phyloP scores from a whole-genome alignment of 2,329 filamentous ascomycete species.

The Talaromyces sp. region DNA sequence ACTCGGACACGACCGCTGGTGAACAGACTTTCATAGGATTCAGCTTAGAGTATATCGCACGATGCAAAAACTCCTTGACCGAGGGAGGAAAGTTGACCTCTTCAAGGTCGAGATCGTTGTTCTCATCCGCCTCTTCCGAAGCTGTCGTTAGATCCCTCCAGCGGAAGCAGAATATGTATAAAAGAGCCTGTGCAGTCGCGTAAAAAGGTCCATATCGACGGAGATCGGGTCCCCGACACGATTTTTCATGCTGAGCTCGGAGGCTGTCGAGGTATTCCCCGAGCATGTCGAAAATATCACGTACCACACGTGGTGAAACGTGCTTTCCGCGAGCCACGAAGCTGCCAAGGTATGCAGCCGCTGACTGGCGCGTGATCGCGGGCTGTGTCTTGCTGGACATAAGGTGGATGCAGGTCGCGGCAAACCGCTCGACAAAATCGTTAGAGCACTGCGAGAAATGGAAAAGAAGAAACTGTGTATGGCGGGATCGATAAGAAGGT shows the following conservation, averaged over 20 bases:
- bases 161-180: constrained; percentile 97
- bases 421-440: constrained; percentile 74
- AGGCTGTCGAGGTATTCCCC: constrained; percentile 71
- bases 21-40: constrained; percentile 96
- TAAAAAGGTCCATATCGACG: constrained; percentile 82
- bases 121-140: constrained; percentile 46
- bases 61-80: constrained; percentile 67
- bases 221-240: constrained; percentile 78
- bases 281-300: constrained; percentile 74
- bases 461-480: constrained; percentile 93
- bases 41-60: constrained; percentile 78
- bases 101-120: constrained; percentile 55
- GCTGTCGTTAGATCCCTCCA: constrained; percentile 81
- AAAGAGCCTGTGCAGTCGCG: constrained; percentile 76
- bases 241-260: constrained; percentile 64
- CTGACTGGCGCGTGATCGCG: constrained; percentile 71
- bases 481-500: constrained; percentile 83
- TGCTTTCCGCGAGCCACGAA: constrained; percentile 88
- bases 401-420: constrained; percentile 68
- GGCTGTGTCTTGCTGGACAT: constrained; percentile 66
- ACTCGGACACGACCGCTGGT: constrained; percentile 83
- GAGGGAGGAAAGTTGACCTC: constrained; percentile 74
- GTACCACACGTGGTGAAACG: constrained; percentile 70
- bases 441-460: constrained; percentile 85
- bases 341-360: constrained; percentile 87